A percentile compares a stretch with the other conserved stretches of the same genome.
Conservation (phyloP, 2,329 filamentous ascomycete species). For the Ophiostoma tasmaniense region DNA sequence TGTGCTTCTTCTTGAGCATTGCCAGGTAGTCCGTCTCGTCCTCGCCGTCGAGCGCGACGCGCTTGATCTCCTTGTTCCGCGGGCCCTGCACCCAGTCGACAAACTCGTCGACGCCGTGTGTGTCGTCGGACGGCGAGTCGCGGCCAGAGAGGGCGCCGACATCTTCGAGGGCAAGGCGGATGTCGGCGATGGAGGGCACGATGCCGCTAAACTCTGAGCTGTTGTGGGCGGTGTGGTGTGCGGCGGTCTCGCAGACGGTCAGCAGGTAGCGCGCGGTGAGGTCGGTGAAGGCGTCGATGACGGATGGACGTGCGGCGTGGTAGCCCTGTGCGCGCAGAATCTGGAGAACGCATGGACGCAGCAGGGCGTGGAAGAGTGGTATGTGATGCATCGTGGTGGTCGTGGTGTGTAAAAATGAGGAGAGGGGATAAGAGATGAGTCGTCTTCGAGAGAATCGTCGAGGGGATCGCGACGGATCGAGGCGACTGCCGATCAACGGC, state of each 20-base stretch:
- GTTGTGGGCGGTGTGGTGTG: conserved; percentile 61
- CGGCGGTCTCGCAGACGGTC: conserved; percentile 64
- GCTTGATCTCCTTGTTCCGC: conserved; percentile 68
- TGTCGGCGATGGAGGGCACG: conserved; percentile 61
- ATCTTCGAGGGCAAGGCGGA: conserved; percentile 78
- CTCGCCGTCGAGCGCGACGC: conserved; percentile 65
- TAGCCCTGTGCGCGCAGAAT: conserved; percentile 88
- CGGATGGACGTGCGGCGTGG: conserved; percentile 69
- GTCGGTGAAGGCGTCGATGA: conserved; percentile 82
- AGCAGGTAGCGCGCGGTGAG: conserved; percentile 73
- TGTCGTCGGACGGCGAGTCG: conserved; percentile 60
- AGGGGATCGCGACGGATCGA: background rate
- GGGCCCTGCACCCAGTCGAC: conserved; percentile 68
- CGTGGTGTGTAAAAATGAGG: background rate
- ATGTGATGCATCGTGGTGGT: conserved; percentile 36
- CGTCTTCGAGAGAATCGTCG: background rate
- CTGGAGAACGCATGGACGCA: conserved; percentile 81
- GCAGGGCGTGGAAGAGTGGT: conserved; percentile 60
- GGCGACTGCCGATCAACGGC: conserved; percentile 5
- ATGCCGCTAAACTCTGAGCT: conserved; percentile 56
- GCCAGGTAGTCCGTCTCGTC: conserved; percentile 61
- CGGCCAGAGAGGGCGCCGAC: conserved; percentile 69
- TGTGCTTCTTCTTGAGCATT: conserved; percentile 88
- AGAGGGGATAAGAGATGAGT: background rate
- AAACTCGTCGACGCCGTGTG: conserved; percentile 68